These are phyloP conservation scores for Solanum sitiens DNA, from an alignment of 257 asterid species.

Conservation along the genomic window DNA sequence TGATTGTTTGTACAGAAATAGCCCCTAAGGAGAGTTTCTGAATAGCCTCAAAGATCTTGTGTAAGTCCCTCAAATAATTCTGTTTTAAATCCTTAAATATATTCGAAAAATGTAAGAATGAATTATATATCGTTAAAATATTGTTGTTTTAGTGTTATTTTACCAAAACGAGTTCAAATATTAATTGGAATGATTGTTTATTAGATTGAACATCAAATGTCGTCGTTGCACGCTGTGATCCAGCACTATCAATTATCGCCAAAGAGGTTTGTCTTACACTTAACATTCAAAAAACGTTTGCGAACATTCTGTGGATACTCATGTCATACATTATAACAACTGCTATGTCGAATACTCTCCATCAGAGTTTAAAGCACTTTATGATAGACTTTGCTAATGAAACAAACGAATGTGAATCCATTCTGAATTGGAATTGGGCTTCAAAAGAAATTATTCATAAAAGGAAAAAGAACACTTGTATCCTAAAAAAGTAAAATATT, in stretches of 20 bases:
- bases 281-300: neutral
- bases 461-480: no score
- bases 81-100: constrained; percentile 54
- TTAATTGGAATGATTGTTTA: neutral
- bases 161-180: neutral
- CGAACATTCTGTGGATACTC: neutral
- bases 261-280: neutral
- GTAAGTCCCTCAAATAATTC: constrained; percentile 51
- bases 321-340: neutral
- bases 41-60: constrained; percentile 40
- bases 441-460: no score
- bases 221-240: neutral
- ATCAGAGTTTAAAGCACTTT: neutral
- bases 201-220: neutral
- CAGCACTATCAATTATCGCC: neutral
- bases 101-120: constrained; percentile 6
- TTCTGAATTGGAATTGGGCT: neutral
- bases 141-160: neutral
- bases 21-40: constrained; percentile 43
- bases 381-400: neutral
- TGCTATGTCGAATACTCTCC: neutral
- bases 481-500: no score
- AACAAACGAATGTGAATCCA: neutral
- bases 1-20: constrained; percentile 20
- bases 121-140: neutral